A percentile compares a stretch with the other conserved stretches of the same genome.
Evolutionary conservation across 805 yeast genomes (phyloP).

Genomic region (Lipomyces chichibuensis): DNA sequence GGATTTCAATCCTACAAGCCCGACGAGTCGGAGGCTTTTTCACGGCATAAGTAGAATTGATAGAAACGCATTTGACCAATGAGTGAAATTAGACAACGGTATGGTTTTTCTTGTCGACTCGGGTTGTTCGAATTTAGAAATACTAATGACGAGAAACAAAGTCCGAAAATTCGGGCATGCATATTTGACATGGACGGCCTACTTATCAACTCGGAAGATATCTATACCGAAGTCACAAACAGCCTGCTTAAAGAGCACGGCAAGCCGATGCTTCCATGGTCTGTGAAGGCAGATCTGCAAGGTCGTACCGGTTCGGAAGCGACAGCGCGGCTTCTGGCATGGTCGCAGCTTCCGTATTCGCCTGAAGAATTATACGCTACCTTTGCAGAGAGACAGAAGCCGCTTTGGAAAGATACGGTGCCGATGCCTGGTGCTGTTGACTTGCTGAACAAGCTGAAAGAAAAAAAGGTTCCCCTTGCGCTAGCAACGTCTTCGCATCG

Average conservation of each 20-base stretch:
- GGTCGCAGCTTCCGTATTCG: constrained; percentile 67
- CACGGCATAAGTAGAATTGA: neutral
- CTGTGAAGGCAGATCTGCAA: constrained; percentile 80
- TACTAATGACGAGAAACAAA: neutral
- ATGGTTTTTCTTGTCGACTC: neutral
- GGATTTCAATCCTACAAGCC: neutral
- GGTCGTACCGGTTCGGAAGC: constrained; percentile 82
- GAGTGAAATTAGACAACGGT: neutral
- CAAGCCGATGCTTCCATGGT: constrained; percentile 87
- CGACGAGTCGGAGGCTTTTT: neutral
- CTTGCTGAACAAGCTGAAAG: constrained; percentile 58
- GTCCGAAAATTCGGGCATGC: constrained; percentile 24
- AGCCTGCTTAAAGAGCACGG: constrained; percentile 67
- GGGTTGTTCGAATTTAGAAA: neutral
- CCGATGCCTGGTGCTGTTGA: constrained; percentile 87
- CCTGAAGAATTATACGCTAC: constrained; percentile 62
- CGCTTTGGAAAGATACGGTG: constrained; percentile 62
- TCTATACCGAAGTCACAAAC: constrained; percentile 79
- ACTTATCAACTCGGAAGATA: constrained; percentile 85
- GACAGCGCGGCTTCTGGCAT: constrained; percentile 56
- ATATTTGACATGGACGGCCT: constrained; percentile 88
- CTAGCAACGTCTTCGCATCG: constrained; percentile 83
- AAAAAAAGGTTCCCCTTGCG: constrained; percentile 71
- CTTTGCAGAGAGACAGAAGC: constrained; percentile 57
- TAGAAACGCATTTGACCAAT: neutral